Percentiles rank a stretch among this genome's conserved stretches.
These are phyloP conservation scores for Fusarium illudens DNA, from an alignment of 2,329 filamentous ascomycete genomes.

Conservation along the genomic window DNA sequence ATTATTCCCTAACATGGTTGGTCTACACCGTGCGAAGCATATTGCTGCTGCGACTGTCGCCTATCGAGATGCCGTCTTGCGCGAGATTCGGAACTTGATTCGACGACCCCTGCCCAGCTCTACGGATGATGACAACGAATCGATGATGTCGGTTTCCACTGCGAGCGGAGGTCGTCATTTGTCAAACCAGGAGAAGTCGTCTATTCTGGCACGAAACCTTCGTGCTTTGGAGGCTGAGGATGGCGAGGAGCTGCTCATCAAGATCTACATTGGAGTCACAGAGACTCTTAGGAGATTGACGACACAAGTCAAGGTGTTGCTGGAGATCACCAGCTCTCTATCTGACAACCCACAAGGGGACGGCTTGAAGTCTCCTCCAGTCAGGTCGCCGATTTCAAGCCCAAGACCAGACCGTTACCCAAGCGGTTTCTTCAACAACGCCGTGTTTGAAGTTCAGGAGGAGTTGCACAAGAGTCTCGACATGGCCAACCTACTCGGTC, in stretches of 20 bases:
- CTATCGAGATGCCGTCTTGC: slow-evolving; percentile 83
- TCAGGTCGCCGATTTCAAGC: slow-evolving; percentile 63
- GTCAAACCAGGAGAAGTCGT: slow-evolving; percentile 88
- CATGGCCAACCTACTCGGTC: slow-evolving; percentile 78
- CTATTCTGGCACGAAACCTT: slow-evolving; percentile 86
- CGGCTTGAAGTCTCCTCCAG: slow-evolving; percentile 57
- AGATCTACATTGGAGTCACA: slow-evolving; percentile 86
- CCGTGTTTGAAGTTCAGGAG: slow-evolving; percentile 68
- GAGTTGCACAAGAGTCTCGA: slow-evolving; percentile 81
- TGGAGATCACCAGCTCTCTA: slow-evolving; percentile 88
- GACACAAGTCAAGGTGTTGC: slow-evolving; percentile 91
- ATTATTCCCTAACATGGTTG: slow-evolving; percentile 75
- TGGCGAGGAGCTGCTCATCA: slow-evolving; percentile 82
- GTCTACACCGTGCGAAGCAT: slow-evolving; percentile 82
- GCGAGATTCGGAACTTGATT: slow-evolving; percentile 87
- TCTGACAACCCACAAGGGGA: slow-evolving; percentile 53
- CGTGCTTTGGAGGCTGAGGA: slow-evolving; percentile 83
- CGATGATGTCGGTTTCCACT: slow-evolving; percentile 86
- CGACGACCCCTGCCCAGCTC: slow-evolving; percentile 88
- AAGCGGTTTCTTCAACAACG: slow-evolving; percentile 30
- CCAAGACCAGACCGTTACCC: slow-evolving; percentile 51
- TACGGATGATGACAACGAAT: slow-evolving; percentile 92
- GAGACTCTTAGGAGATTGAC: slow-evolving; percentile 86
- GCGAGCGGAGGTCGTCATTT: slow-evolving; percentile 71
- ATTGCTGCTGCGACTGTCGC: slow-evolving; percentile 82